A percentile compares a stretch with the other conserved stretches of the same genome.
Conservation (phyloP, 257 asterid species). For the Nicotiana knightiana region DNA sequence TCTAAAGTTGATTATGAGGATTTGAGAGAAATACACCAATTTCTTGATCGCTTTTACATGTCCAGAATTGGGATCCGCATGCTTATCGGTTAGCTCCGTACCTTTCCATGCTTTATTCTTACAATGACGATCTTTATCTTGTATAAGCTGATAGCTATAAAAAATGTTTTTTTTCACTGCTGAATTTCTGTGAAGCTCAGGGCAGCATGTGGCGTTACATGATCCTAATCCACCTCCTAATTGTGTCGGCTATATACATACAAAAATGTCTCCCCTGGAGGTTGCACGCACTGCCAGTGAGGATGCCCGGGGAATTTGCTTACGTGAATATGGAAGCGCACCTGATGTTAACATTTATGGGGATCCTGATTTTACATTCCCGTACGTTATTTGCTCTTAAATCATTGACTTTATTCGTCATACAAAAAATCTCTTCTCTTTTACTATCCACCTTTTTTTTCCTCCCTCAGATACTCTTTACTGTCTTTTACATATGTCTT, state of each 20-base stretch:
- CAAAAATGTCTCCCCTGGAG: conserved; percentile 88
- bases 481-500: not conserved
- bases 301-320: conserved; percentile 82
- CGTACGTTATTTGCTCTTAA: conserved; percentile 40
- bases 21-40: conserved; percentile 73
- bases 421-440: not conserved
- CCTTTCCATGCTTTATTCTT: not conserved
- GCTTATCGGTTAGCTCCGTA: conserved; percentile 71
- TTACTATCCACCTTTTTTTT: not conserved
- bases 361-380: conserved; percentile 78
- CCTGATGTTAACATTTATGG: conserved; percentile 87
- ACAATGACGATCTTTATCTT: not conserved
- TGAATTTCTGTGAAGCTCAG: conserved; percentile 36
- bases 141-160: not conserved
- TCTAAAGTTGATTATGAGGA: conserved; percentile 46
- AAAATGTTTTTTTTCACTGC: not conserved
- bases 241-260: conserved; percentile 85
- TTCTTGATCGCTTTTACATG: conserved; percentile 87
- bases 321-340: conserved; percentile 78
- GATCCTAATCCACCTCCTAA: conserved; percentile 89
- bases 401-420: not conserved
- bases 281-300: conserved; percentile 81
- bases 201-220: conserved; percentile 94
- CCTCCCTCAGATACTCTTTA: not conserved
- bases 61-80: conserved; percentile 94